Base-by-base conservation (phyloP, 805 yeast species). In the Metschnikowia amazonensis region DNA sequence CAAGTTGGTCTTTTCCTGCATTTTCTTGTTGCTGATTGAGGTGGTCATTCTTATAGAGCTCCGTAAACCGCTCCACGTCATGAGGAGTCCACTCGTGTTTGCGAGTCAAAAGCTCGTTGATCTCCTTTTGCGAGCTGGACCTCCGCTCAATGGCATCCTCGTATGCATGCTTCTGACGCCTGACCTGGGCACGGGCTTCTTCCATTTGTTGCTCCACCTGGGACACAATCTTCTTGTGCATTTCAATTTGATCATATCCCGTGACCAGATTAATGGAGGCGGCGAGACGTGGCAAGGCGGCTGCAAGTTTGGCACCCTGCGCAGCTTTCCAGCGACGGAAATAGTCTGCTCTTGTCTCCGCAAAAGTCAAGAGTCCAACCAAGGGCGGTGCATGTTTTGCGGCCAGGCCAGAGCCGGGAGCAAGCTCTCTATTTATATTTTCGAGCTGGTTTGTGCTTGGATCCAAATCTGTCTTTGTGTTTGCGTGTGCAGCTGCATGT, bases 51-150 rank as follows among this genome's bases (percentile, higher is more conserved):
- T 85, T 77, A 63, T 89, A 94, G 21, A 92, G 62, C 42, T 76
- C 75, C 0, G 99, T 92, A 60, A 94, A 94, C 43, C 84, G 66
- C 55, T 90, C 96, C 40, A 94, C 70, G 63, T 94, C 99, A 3
- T 56, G 56, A 0, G 90, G 71, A 1, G 77, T 63, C 99, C 99
- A 94, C 18, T 77, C 73, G 54, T 84, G 82, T 54, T 94, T 90
- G 41, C 97, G 69, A 53, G 92, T 92, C 31, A 94, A 66, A 14
- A 94, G 69, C 57, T 89, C 97, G 61, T 90, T 94, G 43, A 94
- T 82, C 54, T 88, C 89, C 44, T 81, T 77, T 60, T 95, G 99
- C 30, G 92, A 82, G 10, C 66, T 66, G 0, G 87, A 74, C 49
- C 97, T 74, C 32, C 67, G 64, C 16, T 77, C 76, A 16, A 88